Conservation (phyloP, 495 filamentous ascomycete species). For the Viridothelium virens region DNA sequence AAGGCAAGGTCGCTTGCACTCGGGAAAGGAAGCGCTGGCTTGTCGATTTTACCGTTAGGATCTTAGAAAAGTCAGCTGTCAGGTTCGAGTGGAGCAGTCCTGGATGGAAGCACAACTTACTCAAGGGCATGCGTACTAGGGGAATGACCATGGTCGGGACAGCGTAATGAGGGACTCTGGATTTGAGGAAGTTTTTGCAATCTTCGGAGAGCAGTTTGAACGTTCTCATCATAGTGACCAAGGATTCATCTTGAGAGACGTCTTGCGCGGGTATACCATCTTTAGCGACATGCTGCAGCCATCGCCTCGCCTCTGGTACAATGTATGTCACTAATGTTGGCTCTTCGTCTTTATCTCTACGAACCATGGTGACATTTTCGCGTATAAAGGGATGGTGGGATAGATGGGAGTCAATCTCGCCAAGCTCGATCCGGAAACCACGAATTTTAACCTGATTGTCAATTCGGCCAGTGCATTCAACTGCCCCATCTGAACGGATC, state of each 20-base stretch:
- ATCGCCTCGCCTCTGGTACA: slow-evolving; percentile 70
- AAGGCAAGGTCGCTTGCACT: too few species aligned
- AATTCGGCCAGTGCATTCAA: too few species aligned
- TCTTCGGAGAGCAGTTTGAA: slow-evolving; percentile 65
- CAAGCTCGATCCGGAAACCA: too few species aligned
- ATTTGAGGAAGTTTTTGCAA: slow-evolving; percentile 64
- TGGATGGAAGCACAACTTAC: too few species aligned
- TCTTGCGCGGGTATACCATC: slow-evolving; percentile 47
- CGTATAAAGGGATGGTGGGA: slow-evolving; percentile 66
- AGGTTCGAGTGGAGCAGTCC: too few species aligned
- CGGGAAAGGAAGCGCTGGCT: slow-evolving; percentile 83
- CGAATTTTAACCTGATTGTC: slow-evolving; percentile 65
- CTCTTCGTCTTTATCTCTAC: slow-evolving; percentile 85
- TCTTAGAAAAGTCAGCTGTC: slow-evolving; percentile 27
- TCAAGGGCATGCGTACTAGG: slow-evolving; percentile 73
- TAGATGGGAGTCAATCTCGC: slow-evolving; percentile 63
- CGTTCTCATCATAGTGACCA: slow-evolving; percentile 54
- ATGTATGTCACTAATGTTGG: slow-evolving; percentile 84
- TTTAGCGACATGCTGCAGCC: slow-evolving; percentile 52
- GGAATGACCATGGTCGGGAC: slow-evolving; percentile 76
- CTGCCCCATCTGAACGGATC: too few species aligned
- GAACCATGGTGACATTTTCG: slow-evolving; percentile 75
- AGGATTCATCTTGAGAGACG: slow-evolving; percentile 39
- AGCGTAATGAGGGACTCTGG: slow-evolving; percentile 70
- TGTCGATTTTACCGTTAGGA: slow-evolving; percentile 92